phyloP scores from a whole-genome alignment of 2,329 filamentous ascomycete species.

The Penicillium sp. region DNA sequence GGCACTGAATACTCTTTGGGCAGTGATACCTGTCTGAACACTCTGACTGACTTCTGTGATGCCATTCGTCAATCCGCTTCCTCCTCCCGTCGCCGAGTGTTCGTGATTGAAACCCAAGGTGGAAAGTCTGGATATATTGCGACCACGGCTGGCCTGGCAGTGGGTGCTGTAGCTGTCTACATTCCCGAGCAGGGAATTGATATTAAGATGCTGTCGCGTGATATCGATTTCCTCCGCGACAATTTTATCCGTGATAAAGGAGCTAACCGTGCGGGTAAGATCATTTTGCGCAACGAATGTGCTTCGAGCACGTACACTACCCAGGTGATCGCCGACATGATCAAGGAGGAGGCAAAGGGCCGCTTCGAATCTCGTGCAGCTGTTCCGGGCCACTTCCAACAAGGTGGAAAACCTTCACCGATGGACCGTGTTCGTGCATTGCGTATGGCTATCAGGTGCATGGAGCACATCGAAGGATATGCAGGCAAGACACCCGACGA shows the following conservation, averaged over 20 bases:
- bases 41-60: constrained; percentile 91
- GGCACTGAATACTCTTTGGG: constrained; percentile 96
- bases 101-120: constrained; percentile 97
- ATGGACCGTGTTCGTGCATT: constrained; percentile 96
- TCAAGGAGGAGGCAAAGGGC: constrained; percentile 86
- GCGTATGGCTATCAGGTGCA: constrained; percentile 87
- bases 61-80: constrained; percentile 97
- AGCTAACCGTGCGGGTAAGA: constrained; percentile 82
- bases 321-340: constrained; percentile 91
- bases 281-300: constrained; percentile 96
- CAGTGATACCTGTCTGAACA: constrained; percentile 94
- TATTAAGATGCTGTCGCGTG: constrained; percentile 85
- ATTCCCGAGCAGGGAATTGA: constrained; percentile 95
- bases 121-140: constrained; percentile 92
- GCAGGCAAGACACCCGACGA: constrained; percentile 64
- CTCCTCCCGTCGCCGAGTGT: constrained; percentile 86
- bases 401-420: constrained; percentile 85
- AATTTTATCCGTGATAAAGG: constrained; percentile 84
- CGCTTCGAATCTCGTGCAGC: constrained; percentile 90
- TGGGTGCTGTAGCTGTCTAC: constrained; percentile 90
- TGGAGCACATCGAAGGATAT: constrained; percentile 83
- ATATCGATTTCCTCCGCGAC: constrained; percentile 84
- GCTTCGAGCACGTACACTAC: constrained; percentile 87
- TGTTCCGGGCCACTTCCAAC: constrained; percentile 91
- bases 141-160: constrained; percentile 83